Base-by-base conservation (phyloP, 2,329 filamentous ascomycete genomes). In the Trichoderma atrobrunneum region DNA sequence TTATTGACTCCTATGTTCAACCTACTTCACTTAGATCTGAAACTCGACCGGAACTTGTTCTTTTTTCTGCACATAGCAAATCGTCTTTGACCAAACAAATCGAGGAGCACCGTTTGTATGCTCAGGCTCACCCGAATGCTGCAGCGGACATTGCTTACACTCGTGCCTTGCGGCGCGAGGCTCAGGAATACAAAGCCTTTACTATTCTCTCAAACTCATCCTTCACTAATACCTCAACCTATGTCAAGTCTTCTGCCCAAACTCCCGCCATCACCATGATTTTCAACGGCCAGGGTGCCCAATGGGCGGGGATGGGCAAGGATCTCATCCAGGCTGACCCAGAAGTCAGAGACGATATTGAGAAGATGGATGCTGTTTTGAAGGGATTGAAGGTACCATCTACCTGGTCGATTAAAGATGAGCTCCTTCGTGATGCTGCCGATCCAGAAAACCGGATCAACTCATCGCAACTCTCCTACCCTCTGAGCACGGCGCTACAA, bases 401-500 rank as follows among this genome's bases (percentile, higher is more conserved):
- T 0, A n/a, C 73, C 0, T 82, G 81, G 80, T 73, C 59, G 26
- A 71, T 75, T 14, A 54, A 70, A 21, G 62, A 71, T 12, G 72
- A 73, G 71, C 63, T 69, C 11, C 67, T 65, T 5, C 59, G 57
- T 5, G 30, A 64, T 57, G 43, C 67, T 18, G 30, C 48, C 28
- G 65, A 72, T 54, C 43, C 79, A 1, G 61, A 76, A 18, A 68
- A 78, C 10, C 54, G 56, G n/a, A 75, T 78, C 32, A 64, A 78
- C 43, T 66, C 76, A n/a, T 79, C 85, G 0, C 79, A 81, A 4
- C 74, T 87, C 26, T 82, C 84, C 0, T 87, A 89, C 73, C 85
- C 87, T 0, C 75, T 87, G 1, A 88, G 84, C 66, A 88, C 87
- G 0, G 86, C 87, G 0, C 56, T 90, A 1, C 88, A 89, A 74